Conservation (phyloP, 2,329 filamentous ascomycete species). For the Arachnomyces sp. region DNA sequence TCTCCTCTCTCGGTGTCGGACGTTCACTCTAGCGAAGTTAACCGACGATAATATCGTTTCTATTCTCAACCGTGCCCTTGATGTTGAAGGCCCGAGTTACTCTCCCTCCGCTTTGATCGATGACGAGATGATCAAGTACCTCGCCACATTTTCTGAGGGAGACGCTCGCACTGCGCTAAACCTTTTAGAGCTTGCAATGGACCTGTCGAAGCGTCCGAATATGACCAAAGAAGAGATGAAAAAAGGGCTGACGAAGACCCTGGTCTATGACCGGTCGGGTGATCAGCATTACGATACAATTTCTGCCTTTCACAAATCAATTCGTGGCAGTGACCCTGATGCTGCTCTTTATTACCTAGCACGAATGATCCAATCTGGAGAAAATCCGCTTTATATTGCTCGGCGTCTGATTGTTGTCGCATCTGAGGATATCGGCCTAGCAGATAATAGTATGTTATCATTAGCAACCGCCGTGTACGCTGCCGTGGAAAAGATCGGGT, state of each 20-base stretch:
- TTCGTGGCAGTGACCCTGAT: conserved; percentile 78
- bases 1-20: conserved; percentile 79
- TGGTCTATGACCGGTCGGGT: conserved; percentile 90
- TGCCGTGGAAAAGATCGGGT: conserved; percentile 84
- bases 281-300: conserved; percentile 98
- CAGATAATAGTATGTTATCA: conserved; percentile 73
- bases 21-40: conserved; percentile 76
- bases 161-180: conserved; percentile 91
- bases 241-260: conserved; percentile 73
- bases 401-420: conserved; percentile 91
- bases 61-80: conserved; percentile 71
- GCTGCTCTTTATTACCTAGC: conserved; percentile 90
- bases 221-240: conserved; percentile 74
- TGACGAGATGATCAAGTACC: conserved; percentile 67
- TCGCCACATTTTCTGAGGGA: conserved; percentile 81
- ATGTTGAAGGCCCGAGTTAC: conserved; percentile 50
- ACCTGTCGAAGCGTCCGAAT: conserved; percentile 56
- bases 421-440: conserved; percentile 85
- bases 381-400: conserved; percentile 88
- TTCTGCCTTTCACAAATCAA: conserved; percentile 91
- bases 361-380: conserved; percentile 89
- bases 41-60: conserved; percentile 61
- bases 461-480: conserved; percentile 81
- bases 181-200: conserved; percentile 80
- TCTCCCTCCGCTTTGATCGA: conserved; percentile 56